Base-by-base conservation (phyloP, 2,329 filamentous ascomycete genomes). In the Juglanconis oblonga region DNA sequence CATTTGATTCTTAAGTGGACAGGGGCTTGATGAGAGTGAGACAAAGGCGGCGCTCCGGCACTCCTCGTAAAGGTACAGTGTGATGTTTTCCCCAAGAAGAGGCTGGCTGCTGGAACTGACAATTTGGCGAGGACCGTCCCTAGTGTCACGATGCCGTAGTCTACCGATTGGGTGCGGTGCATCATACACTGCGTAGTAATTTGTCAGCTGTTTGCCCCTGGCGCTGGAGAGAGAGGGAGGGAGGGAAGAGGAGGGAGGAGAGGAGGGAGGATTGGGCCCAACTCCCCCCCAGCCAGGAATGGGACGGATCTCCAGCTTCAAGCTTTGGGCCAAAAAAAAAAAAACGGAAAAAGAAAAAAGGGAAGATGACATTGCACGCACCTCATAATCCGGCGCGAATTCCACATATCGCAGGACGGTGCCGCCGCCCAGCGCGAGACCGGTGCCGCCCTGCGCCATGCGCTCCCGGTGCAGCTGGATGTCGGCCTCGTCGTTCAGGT, bases 141-240 rank as follows among this genome's bases (percentile, higher is more conserved):
- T 5, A 11, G 78, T 6, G 81, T 65, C 5, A 82, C 76, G 35
- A 82, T 72, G 1, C 79, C 80, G 59, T 79, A 81, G 64, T 82
- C 79, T 1, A 83, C 68, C 52, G 73, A 77, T 55, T 77, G 72
- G 0, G 80, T 81, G 6, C 79, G 73, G 62, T 82, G 79, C 72
- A 81, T 78, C 8, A 76, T 67, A 17, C 71, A 72, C 54, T 63
- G 7, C 2, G 13, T 24, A 17, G 2, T 32, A n/a, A 10, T n/a
- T 42, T 55, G 6, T 36, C n/a, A 52, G n/a, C 4, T 35, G 14
- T 33, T 4, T 14, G 5, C 29, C 10, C 10, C 24, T 24, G 24
- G 24, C 24, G 24, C 24, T 24, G 24, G 24, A 24, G 29, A 13
- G 10, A 2, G 24, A 24, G 24, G 24, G 24, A 2, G 24, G 24